Evolutionary conservation across 2,329 filamentous ascomycete genomes (phyloP).

Genomic region (Ophiobolus disseminans): DNA sequence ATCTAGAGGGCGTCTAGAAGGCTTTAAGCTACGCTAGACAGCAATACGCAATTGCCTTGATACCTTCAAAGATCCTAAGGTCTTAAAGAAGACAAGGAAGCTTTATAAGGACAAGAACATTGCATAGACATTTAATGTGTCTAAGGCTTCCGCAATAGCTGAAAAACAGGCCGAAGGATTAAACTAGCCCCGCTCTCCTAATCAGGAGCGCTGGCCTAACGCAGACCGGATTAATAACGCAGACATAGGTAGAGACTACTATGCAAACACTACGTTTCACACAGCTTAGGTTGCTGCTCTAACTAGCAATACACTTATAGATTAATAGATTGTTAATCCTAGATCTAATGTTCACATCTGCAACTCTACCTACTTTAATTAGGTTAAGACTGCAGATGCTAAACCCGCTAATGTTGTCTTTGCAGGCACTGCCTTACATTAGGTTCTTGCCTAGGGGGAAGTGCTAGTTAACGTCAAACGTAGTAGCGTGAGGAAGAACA

Average conservation of each 20-base stretch:
- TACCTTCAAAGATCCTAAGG: too few relatives aligned
- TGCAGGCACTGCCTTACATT: background rate
- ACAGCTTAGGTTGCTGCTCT: background rate
- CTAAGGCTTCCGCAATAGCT: too few relatives aligned
- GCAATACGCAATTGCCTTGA: too few relatives aligned
- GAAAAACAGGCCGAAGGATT: too few relatives aligned
- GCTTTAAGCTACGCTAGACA: too few relatives aligned
- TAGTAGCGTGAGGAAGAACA: background rate
- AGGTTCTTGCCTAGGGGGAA: background rate
- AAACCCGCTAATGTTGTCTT: background rate
- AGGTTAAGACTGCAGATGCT: background rate
- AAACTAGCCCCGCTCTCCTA: too few relatives aligned
- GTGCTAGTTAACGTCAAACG: conserved; percentile 1
- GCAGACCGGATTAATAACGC: background rate
- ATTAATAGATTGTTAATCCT: conserved; percentile 10
- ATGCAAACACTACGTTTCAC: conserved; percentile 1
- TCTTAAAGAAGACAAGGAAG: too few relatives aligned
- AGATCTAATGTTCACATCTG: conserved; percentile 3
- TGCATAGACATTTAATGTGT: too few relatives aligned
- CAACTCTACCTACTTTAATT: background rate
- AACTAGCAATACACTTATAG: background rate
- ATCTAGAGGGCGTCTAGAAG: too few relatives aligned
- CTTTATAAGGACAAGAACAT: too few relatives aligned
- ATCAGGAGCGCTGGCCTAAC: background rate
- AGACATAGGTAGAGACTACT: background rate